Percentiles rank a stretch among this genome's conserved stretches.
Conservation (phyloP, 495 filamentous ascomycete species). For the Trichocladium antarcticum region DNA sequence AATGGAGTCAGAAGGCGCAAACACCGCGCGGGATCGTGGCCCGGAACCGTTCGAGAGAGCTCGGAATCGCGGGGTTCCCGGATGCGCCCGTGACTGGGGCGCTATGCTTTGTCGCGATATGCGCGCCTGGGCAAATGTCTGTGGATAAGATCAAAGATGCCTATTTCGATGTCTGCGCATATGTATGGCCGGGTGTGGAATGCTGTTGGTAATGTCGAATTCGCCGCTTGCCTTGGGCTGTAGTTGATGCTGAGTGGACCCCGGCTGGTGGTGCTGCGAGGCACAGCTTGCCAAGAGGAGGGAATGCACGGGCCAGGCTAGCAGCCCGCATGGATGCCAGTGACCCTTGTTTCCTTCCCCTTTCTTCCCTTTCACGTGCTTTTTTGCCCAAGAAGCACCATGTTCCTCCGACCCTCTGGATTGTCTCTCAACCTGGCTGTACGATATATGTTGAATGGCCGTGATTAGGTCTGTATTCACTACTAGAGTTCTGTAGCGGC, state of each 20-base stretch:
- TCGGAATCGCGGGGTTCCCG: background rate
- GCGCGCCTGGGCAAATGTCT: background rate
- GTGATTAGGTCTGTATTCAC: too few species aligned
- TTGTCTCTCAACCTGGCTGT: too few species aligned
- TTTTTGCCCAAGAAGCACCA: too few species aligned
- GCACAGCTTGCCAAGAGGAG: slow-evolving; percentile 7
- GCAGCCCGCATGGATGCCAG: too few species aligned
- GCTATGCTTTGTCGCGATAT: background rate
- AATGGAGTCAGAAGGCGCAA: background rate
- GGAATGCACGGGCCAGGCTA: background rate
- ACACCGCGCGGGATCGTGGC: background rate
- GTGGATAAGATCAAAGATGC: background rate
- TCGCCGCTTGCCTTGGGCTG: background rate
- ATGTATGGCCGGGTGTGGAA: background rate
- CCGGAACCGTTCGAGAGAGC: background rate
- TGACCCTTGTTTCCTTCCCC: too few species aligned
- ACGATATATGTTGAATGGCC: too few species aligned
- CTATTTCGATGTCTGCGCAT: background rate
- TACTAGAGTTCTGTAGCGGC: too few species aligned
- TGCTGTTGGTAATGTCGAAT: background rate
- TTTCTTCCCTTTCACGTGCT: too few species aligned
- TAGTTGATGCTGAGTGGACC: slow-evolving; percentile 2
- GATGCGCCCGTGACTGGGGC: background rate
- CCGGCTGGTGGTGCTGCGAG: slow-evolving; percentile 1
- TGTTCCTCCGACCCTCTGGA: too few species aligned